Evolutionary conservation across 345 rosid species (phyloP).

Genomic region (Eucalyptus pauciflora): DNA sequence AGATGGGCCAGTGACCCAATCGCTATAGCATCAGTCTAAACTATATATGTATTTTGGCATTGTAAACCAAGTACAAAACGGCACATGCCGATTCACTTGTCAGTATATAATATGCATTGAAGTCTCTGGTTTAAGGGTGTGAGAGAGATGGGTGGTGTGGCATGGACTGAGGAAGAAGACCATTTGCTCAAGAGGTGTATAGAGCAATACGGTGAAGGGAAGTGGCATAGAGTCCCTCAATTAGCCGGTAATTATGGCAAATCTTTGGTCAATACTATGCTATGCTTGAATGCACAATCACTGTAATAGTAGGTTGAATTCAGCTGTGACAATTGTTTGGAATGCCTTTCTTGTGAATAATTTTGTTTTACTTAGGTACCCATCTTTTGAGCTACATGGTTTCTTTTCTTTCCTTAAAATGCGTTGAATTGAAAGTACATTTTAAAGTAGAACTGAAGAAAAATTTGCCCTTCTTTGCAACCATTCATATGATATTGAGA

Average conservation of each 20-base stretch:
- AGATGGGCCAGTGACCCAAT: constrained; percentile 8
- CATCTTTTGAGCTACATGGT: neutral
- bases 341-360: neutral
- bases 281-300: neutral
- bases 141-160: constrained; percentile 18
- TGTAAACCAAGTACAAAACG: neutral
- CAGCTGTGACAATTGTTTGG: neutral
- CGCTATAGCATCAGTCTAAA: neutral
- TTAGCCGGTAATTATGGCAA: constrained; percentile 13
- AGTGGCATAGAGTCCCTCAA: constrained; percentile 29
- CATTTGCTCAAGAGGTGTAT: constrained; percentile 29
- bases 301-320: neutral
- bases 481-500: neutral
- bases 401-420: neutral
- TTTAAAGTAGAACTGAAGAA: neutral
- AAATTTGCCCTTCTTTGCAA: neutral
- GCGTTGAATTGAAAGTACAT: neutral
- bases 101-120: neutral
- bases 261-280: neutral
- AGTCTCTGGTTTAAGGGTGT: neutral
- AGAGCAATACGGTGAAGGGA: constrained; percentile 29
- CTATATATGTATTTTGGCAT: neutral
- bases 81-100: neutral
- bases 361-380: neutral
- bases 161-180: constrained; percentile 45